Base-by-base conservation (phyloP, 192 early-diverging fungal genomes). In the Backusella mclennaniae region DNA sequence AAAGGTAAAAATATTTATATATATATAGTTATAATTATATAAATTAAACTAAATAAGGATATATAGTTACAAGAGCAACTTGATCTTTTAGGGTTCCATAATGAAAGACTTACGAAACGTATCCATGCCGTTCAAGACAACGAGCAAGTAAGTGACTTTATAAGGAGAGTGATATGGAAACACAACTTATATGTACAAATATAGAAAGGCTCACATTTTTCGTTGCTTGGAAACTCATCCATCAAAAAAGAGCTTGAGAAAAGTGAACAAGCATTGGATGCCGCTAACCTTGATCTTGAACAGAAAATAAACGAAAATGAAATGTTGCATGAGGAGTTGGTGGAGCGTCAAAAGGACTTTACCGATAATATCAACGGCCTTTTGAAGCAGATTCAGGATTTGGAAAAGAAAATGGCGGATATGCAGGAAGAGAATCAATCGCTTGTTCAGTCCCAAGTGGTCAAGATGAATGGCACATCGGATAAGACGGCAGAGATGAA, bases 291-390 rank as follows among this genome's bases (percentile, higher is more conserved):
- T 36, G 89, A 90, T 26, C 68, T 90, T 14, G 74, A 79, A 35
- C 74, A 82, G 6, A 90, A 90, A 38, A 90, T 90, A 49, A 83
- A 88, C 35, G 89, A 90, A 74, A 90, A 90, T 81, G 89, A 89
- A 59, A 77, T 78, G 53, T 52, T 90, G 21, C 86, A 86, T 53
- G 79, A 86, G 23, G 85, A 88, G 67, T 66, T 90, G 17, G 84
- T 79, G 35, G 89, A 90, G 69, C 82, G 84, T 67, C 85, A 88
- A 23, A 75, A 81, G 70, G 73, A 86, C 49, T 90, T 87, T 73
- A 83, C 86, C 26, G 68, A 87, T 9, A 82, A 87, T 46, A 80
- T 84, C 66, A 85, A 85, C 11, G 67, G 70, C 2, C 80, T 90
- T 12, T 78, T 87, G 66, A 59, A 75, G 67, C 85, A 88, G 41